Conservation (phyloP, 768 basidiomycete genomes). For the Mycena vulgaris region DNA sequence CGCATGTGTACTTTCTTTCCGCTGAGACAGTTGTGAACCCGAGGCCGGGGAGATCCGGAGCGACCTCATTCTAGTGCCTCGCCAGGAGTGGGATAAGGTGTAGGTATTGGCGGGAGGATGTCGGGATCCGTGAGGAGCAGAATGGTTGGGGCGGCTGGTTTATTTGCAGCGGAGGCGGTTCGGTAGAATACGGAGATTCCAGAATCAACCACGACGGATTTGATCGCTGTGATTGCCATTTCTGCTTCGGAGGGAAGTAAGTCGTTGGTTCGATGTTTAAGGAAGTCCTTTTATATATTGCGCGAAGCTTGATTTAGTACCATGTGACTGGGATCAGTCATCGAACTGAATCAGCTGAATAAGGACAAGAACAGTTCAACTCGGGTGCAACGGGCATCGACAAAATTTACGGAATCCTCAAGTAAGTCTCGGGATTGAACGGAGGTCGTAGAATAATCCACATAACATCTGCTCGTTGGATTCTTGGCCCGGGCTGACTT, state of each 20-base stretch:
- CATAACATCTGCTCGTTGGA: too few relatives aligned
- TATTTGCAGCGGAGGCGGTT: conserved; percentile 51
- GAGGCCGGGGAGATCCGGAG: conserved; percentile 68
- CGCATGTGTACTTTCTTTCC: conserved; percentile 54
- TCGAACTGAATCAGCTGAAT: too few relatives aligned
- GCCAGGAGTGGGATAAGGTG: conserved; percentile 62
- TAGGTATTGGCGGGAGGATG: conserved; percentile 65
- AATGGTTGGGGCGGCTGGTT: conserved; percentile 46
- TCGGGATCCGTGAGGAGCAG: conserved; percentile 66
- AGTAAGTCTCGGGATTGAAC: too few relatives aligned
- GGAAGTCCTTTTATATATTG: too few relatives aligned
- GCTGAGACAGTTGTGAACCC: conserved; percentile 62
- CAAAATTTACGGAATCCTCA: too few relatives aligned
- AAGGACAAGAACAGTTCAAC: too few relatives aligned
- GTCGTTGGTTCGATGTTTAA: too few relatives aligned
- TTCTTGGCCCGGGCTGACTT: too few relatives aligned
- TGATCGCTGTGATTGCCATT: conserved; percentile 20
- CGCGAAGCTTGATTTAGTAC: too few relatives aligned
- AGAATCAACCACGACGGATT: conserved; percentile 47
- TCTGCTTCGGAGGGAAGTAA: background rate
- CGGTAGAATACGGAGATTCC: conserved; percentile 62
- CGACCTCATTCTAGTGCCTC: conserved; percentile 57
- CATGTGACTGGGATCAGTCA: too few relatives aligned
- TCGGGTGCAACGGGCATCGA: too few relatives aligned
- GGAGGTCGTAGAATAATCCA: too few relatives aligned